Base-by-base conservation (phyloP, 768 basidiomycete species). In the Russula sp. region DNA sequence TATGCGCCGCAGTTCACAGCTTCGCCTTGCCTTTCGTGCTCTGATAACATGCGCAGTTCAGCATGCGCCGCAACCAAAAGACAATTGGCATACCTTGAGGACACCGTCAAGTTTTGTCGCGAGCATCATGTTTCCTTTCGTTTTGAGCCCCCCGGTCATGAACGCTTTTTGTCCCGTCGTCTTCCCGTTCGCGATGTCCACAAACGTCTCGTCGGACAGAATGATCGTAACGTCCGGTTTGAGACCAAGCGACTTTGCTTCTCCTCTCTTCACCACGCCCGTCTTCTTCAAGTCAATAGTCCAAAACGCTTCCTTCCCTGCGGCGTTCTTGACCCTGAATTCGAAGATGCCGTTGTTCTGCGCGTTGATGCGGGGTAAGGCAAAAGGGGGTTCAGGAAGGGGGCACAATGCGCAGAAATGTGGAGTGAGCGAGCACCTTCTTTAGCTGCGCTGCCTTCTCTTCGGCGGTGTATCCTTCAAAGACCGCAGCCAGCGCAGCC, bases 81-180 rank as follows among this genome's bases (percentile, higher is more conserved):
- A 24, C 11, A 26, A 14, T 26, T 26, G 7, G 69, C 80, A 59
- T 61, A 91, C 92, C 83, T 89, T 90, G 56, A 98, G 81, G 16
- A 98, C 83, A 11, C 78, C 79, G 68, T 89, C 88, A 40, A 97
- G 89, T 75, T 96, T 98, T 28, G 92, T 95, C 1, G 90, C 92
- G 66, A 95, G 83, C 92, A 95, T 94, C 76, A 94, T 86, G 77
- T 94, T 94, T 61, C 92, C 93, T 74, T 83, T 89, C 18, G 90
- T 89, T 83, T 95, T 96, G 56, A 97, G 83, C 72, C 91, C 90
- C 32, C 94, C 94, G 8, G 90, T 91, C 90, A 98, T 92, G 79
- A 94, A 97, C 24, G 94, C 94, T 73, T 94, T 94, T 76, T 97
- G 94, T 22, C 92, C 94, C 70, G 90, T 92, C 51, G 89, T 78